Evolutionary conservation across 129 eudicot species (phyloP), one percentile per base, ranked within the genome.

Genomic region (Saussurea involucrata): DNA sequence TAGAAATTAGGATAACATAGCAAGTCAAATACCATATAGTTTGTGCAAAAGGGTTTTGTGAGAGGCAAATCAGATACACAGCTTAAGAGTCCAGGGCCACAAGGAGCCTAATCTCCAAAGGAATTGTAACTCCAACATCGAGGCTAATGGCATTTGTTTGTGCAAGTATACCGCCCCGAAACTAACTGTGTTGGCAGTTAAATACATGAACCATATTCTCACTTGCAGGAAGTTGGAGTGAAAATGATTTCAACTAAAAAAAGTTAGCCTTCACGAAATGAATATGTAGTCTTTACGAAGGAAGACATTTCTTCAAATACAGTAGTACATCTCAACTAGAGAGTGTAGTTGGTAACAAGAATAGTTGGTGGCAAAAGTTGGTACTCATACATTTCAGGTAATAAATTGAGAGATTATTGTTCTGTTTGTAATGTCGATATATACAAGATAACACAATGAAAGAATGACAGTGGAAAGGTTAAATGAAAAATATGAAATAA

Each of bases 401-500:
- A 42, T 71, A 79, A 66, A 63, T 63, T 28, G 25, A 63, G 75
- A 67, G 58, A 73, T 46, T 77, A 74, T 58, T 77, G 68, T 58
- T 75, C 37, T 4, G 57, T 74, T 57, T 74, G 80, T 74, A 81
- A 57, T 27, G 80, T 57, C 75, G 29, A 74, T 81, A 81, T 81
- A 81, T 81, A 81, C 84, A 81, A 74, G 64, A 81, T 57, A 67
- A 68, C 84, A 81, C 84, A 74, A 74, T 68, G 55, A 81, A 81
- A 25, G 84, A 81, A 81, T 81, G 28, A 31, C 68, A 42, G 18
- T 71, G 21, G 5, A 60, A 79, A 79, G 2, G 31, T 71, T 25
- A 33, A 69, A 37, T 3, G 33, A 12, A 63, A 61, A 60, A 55
- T 29, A 72, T 13, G 21, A 31, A 72, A 79, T 31, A 53, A 8